Conservation (phyloP, 2,329 filamentous ascomycete species). For the Verruconis gallopava region DNA sequence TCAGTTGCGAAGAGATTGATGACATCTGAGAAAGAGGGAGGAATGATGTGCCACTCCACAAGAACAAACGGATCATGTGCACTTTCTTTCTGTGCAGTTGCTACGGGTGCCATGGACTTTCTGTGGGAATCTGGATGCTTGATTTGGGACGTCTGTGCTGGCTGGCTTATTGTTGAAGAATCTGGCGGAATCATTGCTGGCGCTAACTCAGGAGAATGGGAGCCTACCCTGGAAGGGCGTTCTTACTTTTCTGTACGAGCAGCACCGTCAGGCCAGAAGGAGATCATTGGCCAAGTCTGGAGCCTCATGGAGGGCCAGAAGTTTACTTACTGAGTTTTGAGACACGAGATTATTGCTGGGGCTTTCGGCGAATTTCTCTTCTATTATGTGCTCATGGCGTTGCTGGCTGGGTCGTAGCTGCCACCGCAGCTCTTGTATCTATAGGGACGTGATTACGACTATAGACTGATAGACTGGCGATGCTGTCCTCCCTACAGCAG, state of each 20-base stretch:
- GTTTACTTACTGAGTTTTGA: conserved; percentile 17
- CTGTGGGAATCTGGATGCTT: conserved; percentile 27
- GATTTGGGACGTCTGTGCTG: conserved; percentile 25
- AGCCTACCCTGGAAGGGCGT: conserved; percentile 22
- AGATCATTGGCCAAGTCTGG: conserved; percentile 24
- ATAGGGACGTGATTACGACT: not conserved
- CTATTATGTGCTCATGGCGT: too few relatives aligned
- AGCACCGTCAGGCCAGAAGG: conserved; percentile 21
- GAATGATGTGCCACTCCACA: conserved; percentile 22
- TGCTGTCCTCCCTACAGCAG: too few relatives aligned
- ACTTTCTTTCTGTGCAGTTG: conserved; percentile 27
- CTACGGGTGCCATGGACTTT: conserved; percentile 21
- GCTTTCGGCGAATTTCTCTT: not conserved
- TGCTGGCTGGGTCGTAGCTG: too few relatives aligned
- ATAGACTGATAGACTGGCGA: not conserved
- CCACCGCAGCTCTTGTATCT: not conserved
- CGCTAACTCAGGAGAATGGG: conserved; percentile 24
- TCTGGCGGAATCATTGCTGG: conserved; percentile 24
- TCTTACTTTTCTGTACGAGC: conserved; percentile 22
- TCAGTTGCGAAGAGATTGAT: conserved; percentile 19
- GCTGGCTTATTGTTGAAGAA: conserved; percentile 26
- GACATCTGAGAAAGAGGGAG: conserved; percentile 17
- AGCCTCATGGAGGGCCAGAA: conserved; percentile 21
- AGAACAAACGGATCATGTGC: conserved; percentile 24
- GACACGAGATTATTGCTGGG: not conserved